A percentile compares a stretch with the other conserved stretches of the same genome.
Evolutionary conservation across 495 filamentous ascomycete species (phyloP).

Genomic region (Penicillium turbatum): DNA sequence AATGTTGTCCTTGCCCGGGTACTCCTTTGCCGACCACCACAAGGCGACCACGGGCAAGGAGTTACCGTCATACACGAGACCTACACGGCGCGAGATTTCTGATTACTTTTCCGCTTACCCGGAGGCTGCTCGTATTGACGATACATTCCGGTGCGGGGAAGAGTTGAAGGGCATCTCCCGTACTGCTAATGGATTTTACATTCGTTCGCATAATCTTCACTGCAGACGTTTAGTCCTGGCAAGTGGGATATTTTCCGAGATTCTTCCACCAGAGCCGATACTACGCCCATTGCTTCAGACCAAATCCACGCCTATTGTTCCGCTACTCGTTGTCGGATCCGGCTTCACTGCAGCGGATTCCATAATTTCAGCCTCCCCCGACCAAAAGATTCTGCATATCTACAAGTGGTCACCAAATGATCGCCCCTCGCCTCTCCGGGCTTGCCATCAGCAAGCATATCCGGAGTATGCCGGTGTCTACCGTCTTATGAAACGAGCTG

Average conservation of each 20-base stretch:
- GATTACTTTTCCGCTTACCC: conserved; percentile 57
- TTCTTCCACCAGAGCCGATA: conserved; percentile 49
- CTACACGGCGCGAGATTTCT: conserved; percentile 54
- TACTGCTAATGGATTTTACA: conserved; percentile 47
- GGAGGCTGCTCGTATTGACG: conserved; percentile 47
- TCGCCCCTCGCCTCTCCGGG: conserved; percentile 54
- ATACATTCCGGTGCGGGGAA: conserved; percentile 45
- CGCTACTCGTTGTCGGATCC: conserved; percentile 57
- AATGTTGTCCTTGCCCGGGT: conserved; percentile 61
- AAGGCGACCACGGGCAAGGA: conserved; percentile 35
- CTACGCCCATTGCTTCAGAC: conserved; percentile 39
- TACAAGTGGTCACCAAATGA: conserved; percentile 59
- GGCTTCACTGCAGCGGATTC: conserved; percentile 63
- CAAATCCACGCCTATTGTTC: conserved; percentile 21
- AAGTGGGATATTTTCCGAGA: conserved; percentile 58
- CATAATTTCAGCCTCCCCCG: conserved; percentile 50
- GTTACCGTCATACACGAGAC: conserved; percentile 53
- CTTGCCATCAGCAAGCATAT: conserved; percentile 62
- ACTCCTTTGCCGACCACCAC: conserved; percentile 56
- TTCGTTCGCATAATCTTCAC: conserved; percentile 48
- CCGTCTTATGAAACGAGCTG: conserved; percentile 57
- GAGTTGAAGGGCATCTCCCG: conserved; percentile 43
- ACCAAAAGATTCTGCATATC: conserved; percentile 56
- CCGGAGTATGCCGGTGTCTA: conserved; percentile 65
- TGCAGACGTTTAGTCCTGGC: conserved; percentile 62